Evolutionary conservation across 1,284 basidiomycete genomes (phyloP), one percentile per base, ranked within the genome.

Genomic region (Rhizopogon parksii): DNA sequence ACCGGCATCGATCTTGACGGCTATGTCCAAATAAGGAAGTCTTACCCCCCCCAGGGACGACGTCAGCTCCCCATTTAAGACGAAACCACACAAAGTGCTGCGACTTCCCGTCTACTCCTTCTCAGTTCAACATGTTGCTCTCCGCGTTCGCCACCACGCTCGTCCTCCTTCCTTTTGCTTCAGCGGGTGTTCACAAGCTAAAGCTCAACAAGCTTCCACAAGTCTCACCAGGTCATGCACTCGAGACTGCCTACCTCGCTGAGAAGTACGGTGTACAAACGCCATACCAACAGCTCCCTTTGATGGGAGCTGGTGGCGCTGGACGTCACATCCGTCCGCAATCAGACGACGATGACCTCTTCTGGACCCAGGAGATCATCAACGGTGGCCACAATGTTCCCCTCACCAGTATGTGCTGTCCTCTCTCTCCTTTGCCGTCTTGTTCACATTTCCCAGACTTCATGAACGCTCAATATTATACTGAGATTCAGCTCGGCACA

Each of bases 391-490:
- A 99, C 70, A 73, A 75, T 47, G 91, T 98, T 42, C 95, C 95
- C 53, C 78, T 99, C 46, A 88, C 79, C 64, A 95, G 94, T 96
- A 63, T 57, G 90, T 80, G 6, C 5, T 2, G 7, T 6, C 8
- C 17, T 19, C 14, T 19, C 9, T 15, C 21, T 4, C 9, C 36
- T 9, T 14, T 35, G 27, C 24, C 8, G 21, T n/a, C 14, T 4
- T 40, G 24, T 40, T 56, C 48, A 53, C 14, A 43, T 39, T 53
- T 36, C 38, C 21, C 49, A 78, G 95, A 99, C 77, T 99, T 93
- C 74, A 84, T 96, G 82, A 98, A 98, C 67, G 95, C 95, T 25
- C 95, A 99, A 71, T 98, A 99, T 75, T 99, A 82, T 68, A 81
- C 93, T 35, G 89, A 95, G 59, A 95, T 99, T 57, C 70, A 74